Conservation (phyloP, 106 monocot species). For the Acorus calamus region DNA sequence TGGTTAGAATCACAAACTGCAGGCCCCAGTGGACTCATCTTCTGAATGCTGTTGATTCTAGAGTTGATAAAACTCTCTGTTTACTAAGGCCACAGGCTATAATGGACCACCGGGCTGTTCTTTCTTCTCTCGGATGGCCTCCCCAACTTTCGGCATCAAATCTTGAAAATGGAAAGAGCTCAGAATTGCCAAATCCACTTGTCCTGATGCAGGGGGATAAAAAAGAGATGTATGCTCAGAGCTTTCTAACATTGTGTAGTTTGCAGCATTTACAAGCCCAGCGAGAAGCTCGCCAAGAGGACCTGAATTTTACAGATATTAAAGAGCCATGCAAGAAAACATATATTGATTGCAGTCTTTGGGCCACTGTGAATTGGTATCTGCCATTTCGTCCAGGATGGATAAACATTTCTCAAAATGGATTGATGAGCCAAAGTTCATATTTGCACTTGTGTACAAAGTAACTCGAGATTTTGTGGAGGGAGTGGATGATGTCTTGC, state of each 20-base stretch:
- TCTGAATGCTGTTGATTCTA: slow-evolving; percentile 49
- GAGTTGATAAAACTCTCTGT: slow-evolving; percentile 44
- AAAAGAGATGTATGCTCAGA: slow-evolving; percentile 39
- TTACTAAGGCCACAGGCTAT: slow-evolving; percentile 61
- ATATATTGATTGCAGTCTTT: slow-evolving; percentile 24
- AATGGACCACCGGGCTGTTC: slow-evolving; percentile 43
- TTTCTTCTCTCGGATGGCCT: slow-evolving; percentile 69
- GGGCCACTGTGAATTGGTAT: slow-evolving; percentile 62
- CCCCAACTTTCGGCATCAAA: slow-evolving; percentile 37
- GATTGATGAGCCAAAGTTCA: slow-evolving; percentile 61
- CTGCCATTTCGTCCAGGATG: slow-evolving; percentile 42
- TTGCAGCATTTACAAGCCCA: slow-evolving; percentile 47
- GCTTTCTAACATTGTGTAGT: slow-evolving; percentile 47
- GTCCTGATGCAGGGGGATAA: slow-evolving; percentile 44
- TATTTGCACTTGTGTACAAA: slow-evolving; percentile 69
- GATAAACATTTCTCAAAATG: slow-evolving; percentile 66
- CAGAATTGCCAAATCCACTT: slow-evolving; percentile 39
- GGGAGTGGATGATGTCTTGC: slow-evolving; percentile 54
- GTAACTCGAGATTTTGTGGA: slow-evolving; percentile 46
- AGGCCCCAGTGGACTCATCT: slow-evolving; percentile 43
- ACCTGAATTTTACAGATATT: not conserved
- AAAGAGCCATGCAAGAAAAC: slow-evolving; percentile 7
- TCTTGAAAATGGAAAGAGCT: slow-evolving; percentile 6
- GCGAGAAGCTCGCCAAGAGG: slow-evolving; percentile 15
- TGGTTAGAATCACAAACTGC: slow-evolving; percentile 12